phyloP scores from a whole-genome alignment of 129 eudicot genomes.

The Lonicera japonica region DNA sequence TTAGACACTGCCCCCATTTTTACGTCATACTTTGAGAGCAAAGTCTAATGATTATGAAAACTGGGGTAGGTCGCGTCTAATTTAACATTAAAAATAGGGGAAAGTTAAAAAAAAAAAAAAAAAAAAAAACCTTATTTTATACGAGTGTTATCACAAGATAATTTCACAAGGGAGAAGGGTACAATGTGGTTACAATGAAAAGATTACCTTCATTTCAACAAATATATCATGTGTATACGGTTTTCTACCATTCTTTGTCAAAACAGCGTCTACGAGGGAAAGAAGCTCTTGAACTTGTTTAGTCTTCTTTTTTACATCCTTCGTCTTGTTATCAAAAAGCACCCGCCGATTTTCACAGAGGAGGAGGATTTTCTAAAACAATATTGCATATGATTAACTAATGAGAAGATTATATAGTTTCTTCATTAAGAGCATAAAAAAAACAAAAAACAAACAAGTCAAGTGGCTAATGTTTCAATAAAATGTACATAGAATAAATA shows the following conservation, averaged over 20 bases:
- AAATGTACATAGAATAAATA: too few species aligned
- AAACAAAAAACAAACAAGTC: too few species aligned
- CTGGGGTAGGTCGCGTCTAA: too few species aligned
- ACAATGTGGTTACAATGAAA: not conserved
- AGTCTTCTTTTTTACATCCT: constrained; percentile 31
- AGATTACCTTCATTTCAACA: constrained; percentile 53
- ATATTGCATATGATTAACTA: constrained; percentile 1
- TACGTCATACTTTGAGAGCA: too few species aligned
- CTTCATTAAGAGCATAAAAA: too few species aligned
- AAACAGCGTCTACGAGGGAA: constrained; percentile 44
- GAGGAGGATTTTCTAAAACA: constrained; percentile 48
- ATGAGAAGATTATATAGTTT: not conserved
- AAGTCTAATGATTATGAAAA: too few species aligned
- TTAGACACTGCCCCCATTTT: too few species aligned
- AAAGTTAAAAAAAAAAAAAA: too few species aligned
- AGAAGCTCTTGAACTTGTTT: constrained; percentile 58
- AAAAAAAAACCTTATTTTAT: not conserved
- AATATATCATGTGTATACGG: constrained; percentile 74
- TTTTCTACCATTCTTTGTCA: constrained; percentile 45
- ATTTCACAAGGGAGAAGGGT: not conserved
- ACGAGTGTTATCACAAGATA: not conserved
- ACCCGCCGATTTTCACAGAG: constrained; percentile 59
- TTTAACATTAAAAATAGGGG: too few species aligned
- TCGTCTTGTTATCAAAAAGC: constrained; percentile 70
- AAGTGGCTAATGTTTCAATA: not conserved